Base-by-base conservation (phyloP, 192 early-diverging fungal genomes). In the Coemansia sp. region DNA sequence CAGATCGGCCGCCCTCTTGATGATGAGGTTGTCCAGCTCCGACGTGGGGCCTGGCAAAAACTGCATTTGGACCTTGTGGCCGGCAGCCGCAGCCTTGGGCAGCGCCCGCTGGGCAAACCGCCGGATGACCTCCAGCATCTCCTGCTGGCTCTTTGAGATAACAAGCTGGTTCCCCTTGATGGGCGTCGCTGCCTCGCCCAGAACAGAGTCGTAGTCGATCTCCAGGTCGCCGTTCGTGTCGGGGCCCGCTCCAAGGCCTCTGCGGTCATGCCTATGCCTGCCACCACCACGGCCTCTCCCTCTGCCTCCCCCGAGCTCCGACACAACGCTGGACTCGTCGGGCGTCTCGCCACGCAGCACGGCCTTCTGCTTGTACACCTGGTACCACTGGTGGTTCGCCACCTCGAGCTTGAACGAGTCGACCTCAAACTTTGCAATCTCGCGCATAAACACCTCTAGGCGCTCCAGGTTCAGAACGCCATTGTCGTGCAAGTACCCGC, bases 401-500 rank as follows among this genome's bases (percentile, higher is more conserved):
- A 81, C 78, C 38, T 81, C 78, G 33, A 81, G 56, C 64, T 75
- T 75, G 70, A 81, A 79, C 38, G 72, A 71, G 55, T 79, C 74
- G 26, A 82, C 70, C 47, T 82, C 79, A 26, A 77, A 66, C 20
- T 58, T 66, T 20, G 74, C 64, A 33, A 92, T 58, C 45, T 86
- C 86, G 41, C 85, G 75, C 70, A 93, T 78, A 71, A 91, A 85
- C 28, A 75, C 61, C 62, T 91, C 84, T 38, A 90, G 77, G 36
- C 86, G 83, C 14, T 66, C 75, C 50, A 88, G 71, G 56, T 87
- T 68, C 23, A 91, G 72, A n/a, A 73, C 68, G 41, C 97, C 97
- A 42, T 85, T 86, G 64, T 96, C 87, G 50, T 95, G 93, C 23
- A 99, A 86, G 61, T 99, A 99, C 9, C 93, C 94, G 21, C 88